Evolutionary conservation across 768 basidiomycete species (phyloP), one percentile per base, ranked within the genome.

Genomic region (Tulasnella sp.): DNA sequence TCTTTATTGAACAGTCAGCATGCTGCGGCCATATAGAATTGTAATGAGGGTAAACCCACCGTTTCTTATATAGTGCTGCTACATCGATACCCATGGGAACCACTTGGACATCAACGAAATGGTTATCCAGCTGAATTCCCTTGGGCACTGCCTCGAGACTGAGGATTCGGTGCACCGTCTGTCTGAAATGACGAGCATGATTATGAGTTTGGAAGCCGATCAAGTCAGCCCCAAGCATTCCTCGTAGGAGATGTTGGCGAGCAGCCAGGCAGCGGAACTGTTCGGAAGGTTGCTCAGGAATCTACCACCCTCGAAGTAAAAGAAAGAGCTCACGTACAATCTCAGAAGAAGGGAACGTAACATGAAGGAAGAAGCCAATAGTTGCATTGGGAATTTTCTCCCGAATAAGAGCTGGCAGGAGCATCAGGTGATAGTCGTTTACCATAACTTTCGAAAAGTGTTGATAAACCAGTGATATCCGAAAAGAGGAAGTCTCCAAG

Each of bases 351-450:
- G 92, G 93, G 69, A 95, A 96, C 2, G 93, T 87, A 50, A 92
- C 90, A 63, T 96, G 93, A 67, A 95, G 77, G 74, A 98, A 98
- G 76, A 96, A 95, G 2, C 84, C 88, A 58, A 89, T 84, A 31
- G 79, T 77, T 0, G 79, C 77, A 16, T 72, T 70, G 63, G 79
- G 63, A 64, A 88, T 62, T 60, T 72, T 56, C 24, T 78, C 72
- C 44, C 92, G 81, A 25, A 98, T 75, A 66, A 96, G 79, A 37
- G 75, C 72, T 1, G 93, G 93, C 7, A 95, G 77, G 43, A 98
- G 80, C 72, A 95, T 83, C 42, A 98, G 79, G 61, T 99, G 93
- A 66, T 96, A 99, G 68, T 98, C 93, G 66, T 99, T 90, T 3
- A 87, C 73, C 58, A 62, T 60, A 47, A 53, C 58, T 62, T 57